Evolutionary conservation across 805 yeast species (phyloP), one percentile per base, ranked within the genome.

Genomic region (Lachancea lanzarotensis): DNA sequence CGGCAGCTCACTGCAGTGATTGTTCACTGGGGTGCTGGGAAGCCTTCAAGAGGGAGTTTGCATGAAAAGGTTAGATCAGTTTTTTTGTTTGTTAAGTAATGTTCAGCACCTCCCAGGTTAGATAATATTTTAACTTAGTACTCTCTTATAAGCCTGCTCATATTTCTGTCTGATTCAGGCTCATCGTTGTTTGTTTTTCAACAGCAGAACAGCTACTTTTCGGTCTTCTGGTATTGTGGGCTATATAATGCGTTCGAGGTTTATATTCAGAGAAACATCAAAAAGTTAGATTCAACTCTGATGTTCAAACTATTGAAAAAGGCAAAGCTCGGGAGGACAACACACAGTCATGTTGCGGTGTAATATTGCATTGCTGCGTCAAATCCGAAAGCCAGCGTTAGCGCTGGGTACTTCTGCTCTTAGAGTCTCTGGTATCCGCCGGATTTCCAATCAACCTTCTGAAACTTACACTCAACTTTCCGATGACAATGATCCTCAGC

Each of bases 401-500:
- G 34, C 38, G 12, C 13, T 36, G 15, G 29, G 33, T n/a, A 20
- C 39, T 25, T 29, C 19, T 15, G 20, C 51, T 25, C 19, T 12
- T 10, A 20, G 16, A 40, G 19, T 16, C 31, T 33, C 37, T 27
- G 13, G 19, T 3, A 46, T 36, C 9, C 66, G 72, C 45, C 52
- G 39, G 12, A 55, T 67, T 11, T 54, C 68, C 13, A 55, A 37
- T 37, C 60, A 62, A 42, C 62, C 67, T 26, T 57, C 65, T n/a
- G 66, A 66, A 40, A 61, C 59, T 3, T 66, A 63, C 52, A 83
- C 90, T 43, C 73, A 72, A 47, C 57, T 84, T 19, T 65, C 74
- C 25, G 83, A 82, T 54, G 76, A 78, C 45, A 66, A 71, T 33
- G 90, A 84, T 58, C 87, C 88, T 10, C 68, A 78, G 40, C 74